These are phyloP conservation scores for Hyaloscypha variabilis DNA, from an alignment of 495 filamentous ascomycete genomes.

Conservation along the genomic window DNA sequence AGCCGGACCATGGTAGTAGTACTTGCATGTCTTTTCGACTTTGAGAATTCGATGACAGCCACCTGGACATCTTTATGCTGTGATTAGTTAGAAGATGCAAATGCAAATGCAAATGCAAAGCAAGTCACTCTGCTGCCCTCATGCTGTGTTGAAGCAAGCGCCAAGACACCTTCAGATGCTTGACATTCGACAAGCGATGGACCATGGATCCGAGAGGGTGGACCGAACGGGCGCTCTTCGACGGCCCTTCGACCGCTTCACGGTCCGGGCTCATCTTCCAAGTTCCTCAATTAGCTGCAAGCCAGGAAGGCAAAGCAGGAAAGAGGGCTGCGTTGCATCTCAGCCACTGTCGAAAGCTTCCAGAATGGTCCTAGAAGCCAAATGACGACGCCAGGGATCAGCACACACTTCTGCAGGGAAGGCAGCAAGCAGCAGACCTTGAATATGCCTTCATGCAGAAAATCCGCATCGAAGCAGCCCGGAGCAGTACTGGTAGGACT, in stretches of 20 bases:
- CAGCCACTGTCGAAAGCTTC: slow-evolving; percentile 7
- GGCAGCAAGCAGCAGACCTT: slow-evolving; percentile 4
- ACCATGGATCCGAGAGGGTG: not conserved
- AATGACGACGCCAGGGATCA: not conserved
- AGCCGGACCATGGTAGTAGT: not conserved
- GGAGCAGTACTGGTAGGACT: not conserved
- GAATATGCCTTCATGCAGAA: slow-evolving; percentile 3
- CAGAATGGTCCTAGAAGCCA: slow-evolving; percentile 1
- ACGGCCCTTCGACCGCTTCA: not conserved
- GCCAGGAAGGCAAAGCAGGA: too few relatives aligned
- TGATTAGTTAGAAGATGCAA: not conserved
- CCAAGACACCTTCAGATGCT: too few relatives aligned
- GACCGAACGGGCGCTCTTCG: not conserved
- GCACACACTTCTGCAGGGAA: not conserved
- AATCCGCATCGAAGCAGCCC: not conserved
- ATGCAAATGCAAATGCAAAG: not conserved
- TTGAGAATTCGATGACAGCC: not conserved
- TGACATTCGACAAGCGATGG: not conserved
- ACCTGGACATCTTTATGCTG: not conserved
- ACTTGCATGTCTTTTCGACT: not conserved
- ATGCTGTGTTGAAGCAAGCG: not conserved
- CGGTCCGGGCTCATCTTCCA: not conserved
- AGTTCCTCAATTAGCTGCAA: slow-evolving; percentile 1
- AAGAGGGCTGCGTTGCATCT: not conserved
- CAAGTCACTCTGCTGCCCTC: not conserved